A percentile compares a stretch with the other conserved stretches of the same genome.
phyloP scores from a whole-genome alignment of 495 filamentous ascomycete genomes.

The Penicillium chermesinum region DNA sequence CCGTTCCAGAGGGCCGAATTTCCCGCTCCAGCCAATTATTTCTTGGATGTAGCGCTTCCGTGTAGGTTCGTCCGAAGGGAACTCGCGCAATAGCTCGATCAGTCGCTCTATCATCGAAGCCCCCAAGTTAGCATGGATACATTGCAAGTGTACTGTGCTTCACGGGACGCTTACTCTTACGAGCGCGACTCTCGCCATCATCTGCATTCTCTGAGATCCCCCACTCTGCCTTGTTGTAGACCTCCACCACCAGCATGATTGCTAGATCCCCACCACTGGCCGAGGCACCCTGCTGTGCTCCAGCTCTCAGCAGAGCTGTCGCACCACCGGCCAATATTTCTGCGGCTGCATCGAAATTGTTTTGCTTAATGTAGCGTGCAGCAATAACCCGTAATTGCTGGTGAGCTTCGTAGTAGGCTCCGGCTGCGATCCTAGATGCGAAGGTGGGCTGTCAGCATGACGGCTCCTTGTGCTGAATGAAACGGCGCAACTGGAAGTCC shows the following conservation, averaged over 20 bases:
- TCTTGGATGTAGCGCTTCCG: slow-evolving; percentile 88
- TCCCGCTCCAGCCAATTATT: slow-evolving; percentile 82
- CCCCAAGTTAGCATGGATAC: not conserved
- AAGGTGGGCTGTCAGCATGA: slow-evolving; percentile 9
- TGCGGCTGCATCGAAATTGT: slow-evolving; percentile 76
- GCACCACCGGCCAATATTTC: slow-evolving; percentile 84
- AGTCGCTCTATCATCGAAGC: slow-evolving; percentile 41
- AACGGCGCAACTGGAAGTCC: slow-evolving; percentile 7
- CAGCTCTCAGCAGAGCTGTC: slow-evolving; percentile 76
- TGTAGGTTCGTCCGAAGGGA: slow-evolving; percentile 77
- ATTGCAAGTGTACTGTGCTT: not conserved
- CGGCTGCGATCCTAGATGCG: slow-evolving; percentile 71
- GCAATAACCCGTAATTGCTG: slow-evolving; percentile 94
- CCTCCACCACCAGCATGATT: slow-evolving; percentile 75
- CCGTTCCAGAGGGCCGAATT: slow-evolving; percentile 78
- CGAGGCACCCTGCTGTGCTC: slow-evolving; percentile 60
- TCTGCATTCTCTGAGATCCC: slow-evolving; percentile 58
- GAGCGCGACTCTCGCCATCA: slow-evolving; percentile 33
- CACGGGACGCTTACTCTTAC: slow-evolving; percentile 36
- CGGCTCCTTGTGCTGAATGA: not conserved
- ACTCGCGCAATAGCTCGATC: slow-evolving; percentile 64
- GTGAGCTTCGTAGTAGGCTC: slow-evolving; percentile 94
- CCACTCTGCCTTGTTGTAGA: slow-evolving; percentile 77
- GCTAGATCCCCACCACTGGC: slow-evolving; percentile 90
- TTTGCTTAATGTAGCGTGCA: slow-evolving; percentile 80